Base-by-base conservation (phyloP, 2,329 filamentous ascomycete species). In the Shiraia bambusicola region DNA sequence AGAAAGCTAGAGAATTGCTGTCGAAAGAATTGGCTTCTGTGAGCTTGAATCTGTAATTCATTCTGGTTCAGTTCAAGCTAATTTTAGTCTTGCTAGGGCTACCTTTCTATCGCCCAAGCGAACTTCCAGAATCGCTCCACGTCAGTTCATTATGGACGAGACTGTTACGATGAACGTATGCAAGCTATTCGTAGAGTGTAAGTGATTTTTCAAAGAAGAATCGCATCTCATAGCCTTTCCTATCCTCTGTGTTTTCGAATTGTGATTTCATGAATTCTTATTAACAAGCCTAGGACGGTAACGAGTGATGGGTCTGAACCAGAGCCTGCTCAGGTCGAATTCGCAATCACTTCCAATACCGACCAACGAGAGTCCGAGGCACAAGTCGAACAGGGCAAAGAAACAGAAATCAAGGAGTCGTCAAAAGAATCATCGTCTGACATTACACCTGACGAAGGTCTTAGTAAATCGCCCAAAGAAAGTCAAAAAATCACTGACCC, bases 161-260 rank as follows among this genome's bases (percentile, higher is more conserved):
- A 88, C 55, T 78, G 80, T 59, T 92, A 87, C 61, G 86, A 91
- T 65, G 78, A 82, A 50, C 78, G 87, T 33, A 88, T 88, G 82
- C 81, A 82, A 61, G 84, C 85, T 3, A 68, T 66, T 15, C 70
- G 78, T 37, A 65, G 68, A 39, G 53, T 84, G 60, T 65, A 41
- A 77, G 58, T 61, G 37, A 31, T 12, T 29, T 16, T 33, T 2
- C 29, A 15, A 13, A 13, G 3, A 17, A 28, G 4, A 22, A 4
- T 8, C 4, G 4, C 19, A 22, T 22, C 19, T 22, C 4, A 8
- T 22, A 22, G 4, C 19, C 19, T 8, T 22, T 22, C 8, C 19
- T 8, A 22, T 22, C 13, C 19, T 8, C 4, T 22, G 4, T 4
- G 19, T 5, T 11, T 12, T 13, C 19, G 13, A 24, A 6, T 22